phyloP scores from a whole-genome alignment of 2,329 filamentous ascomycete species.

The Colletotrichum nymphaeae region DNA sequence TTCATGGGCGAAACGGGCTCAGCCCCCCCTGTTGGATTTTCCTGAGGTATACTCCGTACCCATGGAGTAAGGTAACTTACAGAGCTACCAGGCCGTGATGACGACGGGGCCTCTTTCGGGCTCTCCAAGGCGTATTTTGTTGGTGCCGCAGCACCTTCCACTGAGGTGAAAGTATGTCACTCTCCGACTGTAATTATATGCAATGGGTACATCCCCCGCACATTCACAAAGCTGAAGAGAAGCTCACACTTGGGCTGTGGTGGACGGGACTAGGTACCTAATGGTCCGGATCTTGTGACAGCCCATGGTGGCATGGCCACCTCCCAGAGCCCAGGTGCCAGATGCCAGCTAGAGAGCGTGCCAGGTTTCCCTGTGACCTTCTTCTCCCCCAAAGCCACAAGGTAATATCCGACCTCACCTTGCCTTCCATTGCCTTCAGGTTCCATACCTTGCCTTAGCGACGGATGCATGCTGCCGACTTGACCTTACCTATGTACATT shows the following conservation, averaged over 20 bases:
- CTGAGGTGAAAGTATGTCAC: background rate
- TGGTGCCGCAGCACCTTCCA: background rate
- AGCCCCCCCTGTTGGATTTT: conserved; percentile 13
- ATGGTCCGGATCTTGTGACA: background rate
- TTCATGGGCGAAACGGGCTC: conserved; percentile 27
- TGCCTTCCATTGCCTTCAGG: background rate
- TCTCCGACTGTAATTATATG: background rate
- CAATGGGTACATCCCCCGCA: background rate
- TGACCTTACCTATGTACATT: too few species aligned
- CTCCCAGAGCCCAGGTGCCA: background rate
- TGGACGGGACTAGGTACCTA: background rate
- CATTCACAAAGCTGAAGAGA: background rate
- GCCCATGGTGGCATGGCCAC: background rate
- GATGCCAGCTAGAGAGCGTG: background rate
- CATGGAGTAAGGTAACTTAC: too few species aligned
- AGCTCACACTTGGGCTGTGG: background rate
- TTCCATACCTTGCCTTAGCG: background rate
- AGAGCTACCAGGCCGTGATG: background rate
- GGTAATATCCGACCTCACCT: background rate
- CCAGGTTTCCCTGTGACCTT: background rate
- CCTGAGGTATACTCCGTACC: background rate
- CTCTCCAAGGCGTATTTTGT: background rate
- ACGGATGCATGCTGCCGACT: background rate
- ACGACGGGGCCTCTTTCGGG: conserved; percentile 6
- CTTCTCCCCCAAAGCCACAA: background rate